Conservation (phyloP, 192 early-diverging fungal genomes). For the Umbelopsis sp. region DNA sequence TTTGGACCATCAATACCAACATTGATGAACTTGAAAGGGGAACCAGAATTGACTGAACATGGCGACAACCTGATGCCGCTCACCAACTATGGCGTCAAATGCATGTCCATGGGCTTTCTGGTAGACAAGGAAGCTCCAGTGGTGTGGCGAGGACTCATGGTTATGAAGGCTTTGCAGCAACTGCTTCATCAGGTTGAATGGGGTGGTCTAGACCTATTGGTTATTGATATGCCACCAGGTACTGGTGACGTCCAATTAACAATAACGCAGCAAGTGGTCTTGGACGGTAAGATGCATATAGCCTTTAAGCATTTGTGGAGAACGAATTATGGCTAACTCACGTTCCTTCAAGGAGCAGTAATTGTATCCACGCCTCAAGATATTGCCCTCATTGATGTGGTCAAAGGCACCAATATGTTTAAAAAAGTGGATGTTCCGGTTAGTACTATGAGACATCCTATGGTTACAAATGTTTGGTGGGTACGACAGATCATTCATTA, state of each 20-base stretch:
- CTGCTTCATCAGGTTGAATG: constrained; percentile 84
- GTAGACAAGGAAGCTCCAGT: constrained; percentile 72
- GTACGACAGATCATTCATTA: too few relatives aligned
- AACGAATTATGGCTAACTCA: not conserved
- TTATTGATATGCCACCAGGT: constrained; percentile 92
- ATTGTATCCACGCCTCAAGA: constrained; percentile 94
- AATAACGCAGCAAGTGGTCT: constrained; percentile 73
- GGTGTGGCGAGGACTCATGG: constrained; percentile 93
- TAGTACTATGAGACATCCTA: constrained; percentile 27
- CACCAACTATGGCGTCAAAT: constrained; percentile 83
- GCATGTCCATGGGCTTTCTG: constrained; percentile 93
- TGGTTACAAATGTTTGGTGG: not conserved
- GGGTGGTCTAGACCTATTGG: constrained; percentile 72
- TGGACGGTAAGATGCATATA: constrained; percentile 49
- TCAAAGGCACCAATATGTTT: constrained; percentile 83
- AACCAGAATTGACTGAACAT: constrained; percentile 65
- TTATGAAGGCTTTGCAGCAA: constrained; percentile 91
- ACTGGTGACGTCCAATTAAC: constrained; percentile 91
- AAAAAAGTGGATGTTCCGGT: constrained; percentile 80
- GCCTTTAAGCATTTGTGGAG: not conserved
- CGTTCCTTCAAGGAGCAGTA: constrained; percentile 58
- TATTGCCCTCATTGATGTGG: constrained; percentile 79
- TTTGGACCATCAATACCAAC: constrained; percentile 88
- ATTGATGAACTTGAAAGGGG: constrained; percentile 80
- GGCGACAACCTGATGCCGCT: constrained; percentile 69